phyloP scores from a whole-genome alignment of 148 eudicot species.

The Camellia lanceoleosa region DNA sequence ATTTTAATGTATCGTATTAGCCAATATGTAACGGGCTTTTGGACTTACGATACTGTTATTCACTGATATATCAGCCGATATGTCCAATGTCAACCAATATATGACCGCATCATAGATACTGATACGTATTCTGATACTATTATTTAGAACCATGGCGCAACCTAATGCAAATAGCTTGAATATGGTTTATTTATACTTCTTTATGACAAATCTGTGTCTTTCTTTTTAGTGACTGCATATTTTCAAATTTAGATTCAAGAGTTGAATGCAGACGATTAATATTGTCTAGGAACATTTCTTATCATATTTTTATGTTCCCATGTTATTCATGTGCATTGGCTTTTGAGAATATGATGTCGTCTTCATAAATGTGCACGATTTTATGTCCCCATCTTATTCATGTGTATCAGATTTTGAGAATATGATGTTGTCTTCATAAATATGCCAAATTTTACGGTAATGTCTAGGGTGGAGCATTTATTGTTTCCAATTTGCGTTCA shows the following conservation, averaged over 20 bases:
- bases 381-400: neutral
- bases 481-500: neutral
- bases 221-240: neutral
- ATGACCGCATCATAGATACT: too few relatives aligned
- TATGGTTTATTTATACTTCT: neutral
- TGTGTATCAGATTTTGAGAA: neutral
- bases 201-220: neutral
- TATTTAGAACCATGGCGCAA: too few relatives aligned
- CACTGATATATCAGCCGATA: too few relatives aligned
- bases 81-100: too few relatives aligned
- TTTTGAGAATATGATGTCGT: neutral
- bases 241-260: neutral
- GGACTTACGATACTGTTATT: too few relatives aligned
- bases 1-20: too few relatives aligned
- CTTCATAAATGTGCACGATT: neutral
- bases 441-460: neutral
- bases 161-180: neutral
- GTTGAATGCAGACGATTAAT: too few relatives aligned
- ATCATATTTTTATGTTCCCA: neutral
- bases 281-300: neutral
- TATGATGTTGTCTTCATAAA: neutral
- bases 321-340: neutral
- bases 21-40: too few relatives aligned
- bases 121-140: too few relatives aligned
- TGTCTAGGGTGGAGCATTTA: neutral